These are phyloP conservation scores for Rosa rugosa DNA, from an alignment of 306 rosid genomes.

Conservation along the genomic window DNA sequence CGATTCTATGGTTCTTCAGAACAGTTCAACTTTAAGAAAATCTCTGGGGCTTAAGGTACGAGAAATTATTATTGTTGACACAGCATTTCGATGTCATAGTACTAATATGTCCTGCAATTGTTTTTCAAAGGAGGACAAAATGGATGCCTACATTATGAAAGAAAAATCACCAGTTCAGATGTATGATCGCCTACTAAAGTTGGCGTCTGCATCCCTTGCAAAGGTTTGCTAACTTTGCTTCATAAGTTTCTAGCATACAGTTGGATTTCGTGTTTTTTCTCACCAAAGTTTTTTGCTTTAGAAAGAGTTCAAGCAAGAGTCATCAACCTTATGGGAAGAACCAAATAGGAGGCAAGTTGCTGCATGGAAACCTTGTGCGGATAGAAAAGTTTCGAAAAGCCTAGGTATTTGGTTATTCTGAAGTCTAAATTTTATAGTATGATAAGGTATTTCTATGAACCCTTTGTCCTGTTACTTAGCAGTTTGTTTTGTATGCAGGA, in stretches of 20 bases:
- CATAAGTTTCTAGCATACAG: conserved; percentile 17
- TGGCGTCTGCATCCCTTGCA: not conserved
- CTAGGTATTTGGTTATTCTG: conserved; percentile 40
- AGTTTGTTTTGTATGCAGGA: conserved; percentile 44
- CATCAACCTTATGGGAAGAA: conserved; percentile 67
- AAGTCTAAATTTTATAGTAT: not conserved
- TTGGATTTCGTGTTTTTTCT: not conserved
- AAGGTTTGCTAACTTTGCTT: conserved; percentile 49
- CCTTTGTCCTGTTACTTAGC: not conserved
- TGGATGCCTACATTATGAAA: conserved; percentile 28
- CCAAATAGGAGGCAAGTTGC: conserved; percentile 51
- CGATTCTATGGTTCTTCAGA: conserved; percentile 48
- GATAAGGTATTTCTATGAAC: not conserved
- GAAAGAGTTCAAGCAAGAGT: conserved; percentile 69
- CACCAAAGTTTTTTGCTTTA: conserved; percentile 23
- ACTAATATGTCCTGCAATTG: not conserved
- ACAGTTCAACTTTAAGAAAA: conserved; percentile 29
- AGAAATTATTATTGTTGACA: not conserved
- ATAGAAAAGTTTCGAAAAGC: conserved; percentile 41
- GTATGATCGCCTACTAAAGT: conserved; percentile 64
- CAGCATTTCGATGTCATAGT: not conserved
- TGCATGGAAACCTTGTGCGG: conserved; percentile 83
- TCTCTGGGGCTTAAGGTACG: conserved; percentile 32
- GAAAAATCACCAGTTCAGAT: conserved; percentile 54
- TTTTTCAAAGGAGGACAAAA: conserved; percentile 38